Base-by-base conservation (phyloP, 768 basidiomycete genomes). In the Kockovaella imperatae region DNA sequence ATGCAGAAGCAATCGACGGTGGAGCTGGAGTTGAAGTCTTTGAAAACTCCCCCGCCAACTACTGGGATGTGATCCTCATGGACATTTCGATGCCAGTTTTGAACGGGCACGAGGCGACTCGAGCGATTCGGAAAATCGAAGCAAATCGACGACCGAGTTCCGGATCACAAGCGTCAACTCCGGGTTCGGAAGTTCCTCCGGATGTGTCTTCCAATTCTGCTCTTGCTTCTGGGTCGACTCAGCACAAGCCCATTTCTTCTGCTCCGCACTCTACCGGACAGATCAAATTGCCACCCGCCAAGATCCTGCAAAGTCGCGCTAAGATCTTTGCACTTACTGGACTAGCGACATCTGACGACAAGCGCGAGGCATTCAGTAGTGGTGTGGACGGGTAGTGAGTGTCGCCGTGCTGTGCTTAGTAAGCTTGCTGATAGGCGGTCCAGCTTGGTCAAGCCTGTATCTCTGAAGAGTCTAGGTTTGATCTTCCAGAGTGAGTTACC, bases 351-450 rank as follows among this genome's bases (percentile, higher is more conserved):
- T 71, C 86, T 4, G 91, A 95, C 65, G 88, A 96, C 69, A 93
- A 91, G 69, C 78, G 86, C 20, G 78, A 80, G 57, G 91, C 91
- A 0, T 93, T 93, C 54, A 83, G 86, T 36, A 86, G 86, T 43
- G 91, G 91, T 0, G 88, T 96, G 42, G 87, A 95, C 56, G 90
- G 91, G 74, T 93, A 93, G 88, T 91, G 64, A 56, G 87, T 81
- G n/a, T 6, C 21, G 36, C 26, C 17, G 28, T 35, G 21, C 44
- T 29, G n/a, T 15, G 39, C 15, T 11, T 3, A 30, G 54, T 38
- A 31, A 25, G 17, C 14, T 26, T 26, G 8, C 35, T 46, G 29
- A 47, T 29, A 1, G 30, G 29, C 21, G 13, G 20, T 53, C 0
- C 53, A 91, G 89, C 62, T 78, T 93, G 17, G 87, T 95, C 49